These are phyloP conservation scores for Yamadazyma akitaensis DNA, from an alignment of 805 yeast species.

Conservation along the genomic window DNA sequence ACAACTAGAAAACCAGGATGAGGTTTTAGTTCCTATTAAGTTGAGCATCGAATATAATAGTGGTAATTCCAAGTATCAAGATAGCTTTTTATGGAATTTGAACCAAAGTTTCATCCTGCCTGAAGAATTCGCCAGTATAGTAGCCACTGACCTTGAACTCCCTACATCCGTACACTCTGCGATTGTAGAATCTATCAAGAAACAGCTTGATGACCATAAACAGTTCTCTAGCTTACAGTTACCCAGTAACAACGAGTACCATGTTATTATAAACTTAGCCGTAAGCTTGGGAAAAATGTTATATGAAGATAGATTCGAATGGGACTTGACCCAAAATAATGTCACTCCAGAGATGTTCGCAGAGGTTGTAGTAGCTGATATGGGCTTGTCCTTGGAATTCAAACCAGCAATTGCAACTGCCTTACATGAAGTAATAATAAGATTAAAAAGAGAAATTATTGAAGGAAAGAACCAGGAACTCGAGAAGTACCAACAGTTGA, in stretches of 20 bases:
- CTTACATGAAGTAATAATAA: constrained; percentile 72
- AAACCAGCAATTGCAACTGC: constrained; percentile 86
- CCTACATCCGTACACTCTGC: constrained; percentile 60
- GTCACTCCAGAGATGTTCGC: constrained; percentile 86
- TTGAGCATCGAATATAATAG: constrained; percentile 58
- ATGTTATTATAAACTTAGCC: constrained; percentile 76
- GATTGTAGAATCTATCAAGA: constrained; percentile 66
- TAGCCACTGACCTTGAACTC: constrained; percentile 81
- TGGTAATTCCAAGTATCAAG: constrained; percentile 48
- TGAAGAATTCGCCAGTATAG: constrained; percentile 66
- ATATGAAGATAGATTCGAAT: constrained; percentile 90
- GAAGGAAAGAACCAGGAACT: constrained; percentile 41
- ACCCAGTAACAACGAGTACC: constrained; percentile 55
- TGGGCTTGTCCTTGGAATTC: constrained; percentile 83
- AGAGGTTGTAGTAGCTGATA: constrained; percentile 70
- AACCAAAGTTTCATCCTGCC: constrained; percentile 67
- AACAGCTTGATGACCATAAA: constrained; percentile 76
- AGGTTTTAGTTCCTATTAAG: constrained; percentile 62
- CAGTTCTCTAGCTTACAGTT: constrained; percentile 61
- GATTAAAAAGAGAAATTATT: constrained; percentile 75
- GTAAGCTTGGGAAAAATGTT: constrained; percentile 79
- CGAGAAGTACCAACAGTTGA: constrained; percentile 40
- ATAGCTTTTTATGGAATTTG: constrained; percentile 72
- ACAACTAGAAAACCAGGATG: constrained; percentile 29
- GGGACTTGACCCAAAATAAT: constrained; percentile 64